These are phyloP conservation scores for Pterocarpus macrocarpus DNA, from an alignment of 306 rosid genomes.

Conservation along the genomic window DNA sequence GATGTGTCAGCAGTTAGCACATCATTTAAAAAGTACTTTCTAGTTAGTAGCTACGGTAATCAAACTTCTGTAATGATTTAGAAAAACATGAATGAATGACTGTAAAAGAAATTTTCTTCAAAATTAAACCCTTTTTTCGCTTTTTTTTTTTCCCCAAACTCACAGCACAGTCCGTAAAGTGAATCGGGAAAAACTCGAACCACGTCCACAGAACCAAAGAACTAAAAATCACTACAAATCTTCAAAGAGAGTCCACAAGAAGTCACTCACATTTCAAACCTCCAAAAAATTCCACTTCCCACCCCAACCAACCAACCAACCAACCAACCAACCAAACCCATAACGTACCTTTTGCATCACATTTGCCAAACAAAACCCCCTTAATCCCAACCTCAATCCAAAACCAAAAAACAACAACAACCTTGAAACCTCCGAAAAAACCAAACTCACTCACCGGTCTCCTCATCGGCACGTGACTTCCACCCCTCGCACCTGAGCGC, in stretches of 20 bases:
- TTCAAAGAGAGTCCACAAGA: slow-evolving; percentile 9
- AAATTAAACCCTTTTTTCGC: background rate
- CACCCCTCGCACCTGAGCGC: slow-evolving; percentile 92
- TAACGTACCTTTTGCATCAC: background rate
- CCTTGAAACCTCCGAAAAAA: no score
- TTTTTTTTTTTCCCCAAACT: background rate
- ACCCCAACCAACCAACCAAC: slow-evolving; percentile 19
- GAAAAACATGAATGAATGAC: background rate
- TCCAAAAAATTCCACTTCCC: slow-evolving; percentile 17
- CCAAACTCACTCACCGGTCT: slow-evolving; percentile 64
- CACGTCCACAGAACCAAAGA: background rate
- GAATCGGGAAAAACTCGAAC: background rate
- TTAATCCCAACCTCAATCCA: background rate
- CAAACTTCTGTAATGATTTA: background rate
- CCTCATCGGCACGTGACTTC: slow-evolving; percentile 86
- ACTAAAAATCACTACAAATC: background rate
- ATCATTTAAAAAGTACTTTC: background rate
- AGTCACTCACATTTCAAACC: slow-evolving; percentile 12
- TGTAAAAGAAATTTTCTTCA: no score
- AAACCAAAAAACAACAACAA: background rate
- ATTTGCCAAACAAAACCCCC: slow-evolving; percentile 11
- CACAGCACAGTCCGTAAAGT: slow-evolving; percentile 3
- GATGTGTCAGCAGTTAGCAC: background rate
- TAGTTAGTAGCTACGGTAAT: no score
- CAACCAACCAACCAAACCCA: background rate